Conservation (phyloP, 768 basidiomycete species). For the Rhodotorula sphaerocarpa region DNA sequence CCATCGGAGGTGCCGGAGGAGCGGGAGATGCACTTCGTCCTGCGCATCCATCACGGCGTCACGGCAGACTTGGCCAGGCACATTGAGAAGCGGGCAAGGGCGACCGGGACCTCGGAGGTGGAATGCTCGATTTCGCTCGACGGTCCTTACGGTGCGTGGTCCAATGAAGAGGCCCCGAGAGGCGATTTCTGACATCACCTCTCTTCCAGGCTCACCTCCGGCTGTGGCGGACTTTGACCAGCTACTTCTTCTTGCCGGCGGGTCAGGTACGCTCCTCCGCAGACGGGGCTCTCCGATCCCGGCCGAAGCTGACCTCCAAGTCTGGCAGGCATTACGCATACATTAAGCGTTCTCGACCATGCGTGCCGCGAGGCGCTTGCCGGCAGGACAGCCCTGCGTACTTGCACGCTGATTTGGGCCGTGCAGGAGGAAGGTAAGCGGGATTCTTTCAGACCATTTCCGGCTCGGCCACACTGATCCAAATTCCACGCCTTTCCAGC, state of each 20-base stretch:
- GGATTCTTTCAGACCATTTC: too few relatives aligned
- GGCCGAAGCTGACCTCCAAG: neutral
- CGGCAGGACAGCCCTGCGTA: too few relatives aligned
- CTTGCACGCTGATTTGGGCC: too few relatives aligned
- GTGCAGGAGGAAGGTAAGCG: too few relatives aligned
- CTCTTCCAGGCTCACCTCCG: neutral
- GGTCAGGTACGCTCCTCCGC: constrained; percentile 9
- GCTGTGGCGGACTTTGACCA: constrained; percentile 7
- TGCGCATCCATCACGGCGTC: constrained; percentile 25
- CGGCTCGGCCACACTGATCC: neutral
- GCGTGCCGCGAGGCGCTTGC: too few relatives aligned
- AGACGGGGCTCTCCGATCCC: neutral
- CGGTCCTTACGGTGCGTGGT: constrained; percentile 22
- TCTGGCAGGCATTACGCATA: neutral
- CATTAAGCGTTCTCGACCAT: neutral
- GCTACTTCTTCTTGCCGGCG: constrained; percentile 29
- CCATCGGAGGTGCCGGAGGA: neutral
- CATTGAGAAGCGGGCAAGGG: neutral
- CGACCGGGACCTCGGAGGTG: neutral
- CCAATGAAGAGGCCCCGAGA: rapidly evolving
- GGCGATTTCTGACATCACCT: too few relatives aligned
- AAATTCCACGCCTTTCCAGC: too few relatives aligned
- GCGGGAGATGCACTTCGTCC: constrained; percentile 28
- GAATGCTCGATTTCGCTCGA: constrained; percentile 21
- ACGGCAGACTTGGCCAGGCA: constrained; percentile 16